Conservation (phyloP, 2,329 filamentous ascomycete genomes). For the Trichoderma pleuroti region DNA sequence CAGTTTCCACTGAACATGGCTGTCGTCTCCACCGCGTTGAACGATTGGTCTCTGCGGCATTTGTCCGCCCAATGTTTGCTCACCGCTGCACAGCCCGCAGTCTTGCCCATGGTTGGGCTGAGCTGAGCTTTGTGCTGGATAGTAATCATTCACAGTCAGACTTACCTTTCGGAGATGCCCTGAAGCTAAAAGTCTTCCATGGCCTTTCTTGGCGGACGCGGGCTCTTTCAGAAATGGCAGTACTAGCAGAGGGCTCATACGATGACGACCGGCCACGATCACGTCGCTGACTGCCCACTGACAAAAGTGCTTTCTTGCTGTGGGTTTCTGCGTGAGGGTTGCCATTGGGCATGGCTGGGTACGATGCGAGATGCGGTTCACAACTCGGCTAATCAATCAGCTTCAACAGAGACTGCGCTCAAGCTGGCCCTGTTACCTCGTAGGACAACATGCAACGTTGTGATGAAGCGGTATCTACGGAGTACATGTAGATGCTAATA, state of each 20-base stretch:
- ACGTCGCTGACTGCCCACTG: neutral
- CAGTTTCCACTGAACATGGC: neutral
- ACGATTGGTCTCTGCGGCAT: neutral
- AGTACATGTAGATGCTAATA: neutral
- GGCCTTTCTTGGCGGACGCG: neutral
- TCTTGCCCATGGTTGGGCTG: neutral
- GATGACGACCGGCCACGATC: neutral
- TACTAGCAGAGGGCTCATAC: neutral
- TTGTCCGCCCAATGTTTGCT: neutral
- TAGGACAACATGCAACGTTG: neutral
- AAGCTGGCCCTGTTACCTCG: neutral
- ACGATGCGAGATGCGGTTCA: neutral
- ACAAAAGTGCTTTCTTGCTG: neutral
- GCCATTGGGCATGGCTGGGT: neutral
- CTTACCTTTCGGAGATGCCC: neutral
- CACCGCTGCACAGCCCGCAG: neutral
- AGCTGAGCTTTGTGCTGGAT: neutral
- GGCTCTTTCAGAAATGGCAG: neutral
- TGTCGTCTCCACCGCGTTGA: neutral
- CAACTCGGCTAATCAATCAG: neutral
- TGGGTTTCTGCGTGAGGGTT: neutral
- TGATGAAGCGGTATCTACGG: neutral
- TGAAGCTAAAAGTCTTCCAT: neutral
- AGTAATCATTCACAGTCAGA: neutral
- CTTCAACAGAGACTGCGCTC: neutral